These are phyloP conservation scores for Aspergillus awamori DNA, from an alignment of 2,329 filamentous ascomycete species.

Conservation along the genomic window DNA sequence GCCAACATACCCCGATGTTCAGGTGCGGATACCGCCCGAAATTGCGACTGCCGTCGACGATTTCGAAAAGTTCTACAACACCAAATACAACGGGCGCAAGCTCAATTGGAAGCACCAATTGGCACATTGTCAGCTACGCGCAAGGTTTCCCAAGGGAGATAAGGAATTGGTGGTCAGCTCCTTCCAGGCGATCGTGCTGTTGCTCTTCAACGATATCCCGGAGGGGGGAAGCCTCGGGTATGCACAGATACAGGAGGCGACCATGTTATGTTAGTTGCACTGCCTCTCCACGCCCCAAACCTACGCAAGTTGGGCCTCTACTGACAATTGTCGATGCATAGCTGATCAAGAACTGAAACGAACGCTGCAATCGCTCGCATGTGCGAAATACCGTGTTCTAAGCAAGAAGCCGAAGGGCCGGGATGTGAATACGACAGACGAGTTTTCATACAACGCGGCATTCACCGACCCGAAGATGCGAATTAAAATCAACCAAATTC, in stretches of 20 bases:
- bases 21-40: conserved; percentile 72
- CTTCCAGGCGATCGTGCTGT: conserved; percentile 86
- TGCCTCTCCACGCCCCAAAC: no score
- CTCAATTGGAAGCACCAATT: conserved; percentile 91
- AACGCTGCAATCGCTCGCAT: conserved; percentile 92
- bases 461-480: conserved; percentile 83
- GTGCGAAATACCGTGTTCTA: conserved; percentile 82
- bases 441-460: conserved; percentile 75
- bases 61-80: conserved; percentile 84
- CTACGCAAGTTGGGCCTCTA: conserved; percentile 8
- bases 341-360: conserved; percentile 78
- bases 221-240: conserved; percentile 70
- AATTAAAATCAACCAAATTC: conserved; percentile 98
- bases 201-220: conserved; percentile 79
- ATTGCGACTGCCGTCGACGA: conserved; percentile 75
- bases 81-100: conserved; percentile 84
- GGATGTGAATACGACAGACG: conserved; percentile 77
- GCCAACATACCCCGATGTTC: conserved; percentile 83
- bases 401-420: conserved; percentile 81
- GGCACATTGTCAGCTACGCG: conserved; percentile 85
- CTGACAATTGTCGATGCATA: conserved; percentile 38
- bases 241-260: conserved; percentile 71
- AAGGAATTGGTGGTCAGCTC: conserved; percentile 91
- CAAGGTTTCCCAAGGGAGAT: conserved; percentile 73
- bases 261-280: conserved; percentile 64